phyloP scores from a whole-genome alignment of 2,329 filamentous ascomycete species.

The Ascomycota sp. region DNA sequence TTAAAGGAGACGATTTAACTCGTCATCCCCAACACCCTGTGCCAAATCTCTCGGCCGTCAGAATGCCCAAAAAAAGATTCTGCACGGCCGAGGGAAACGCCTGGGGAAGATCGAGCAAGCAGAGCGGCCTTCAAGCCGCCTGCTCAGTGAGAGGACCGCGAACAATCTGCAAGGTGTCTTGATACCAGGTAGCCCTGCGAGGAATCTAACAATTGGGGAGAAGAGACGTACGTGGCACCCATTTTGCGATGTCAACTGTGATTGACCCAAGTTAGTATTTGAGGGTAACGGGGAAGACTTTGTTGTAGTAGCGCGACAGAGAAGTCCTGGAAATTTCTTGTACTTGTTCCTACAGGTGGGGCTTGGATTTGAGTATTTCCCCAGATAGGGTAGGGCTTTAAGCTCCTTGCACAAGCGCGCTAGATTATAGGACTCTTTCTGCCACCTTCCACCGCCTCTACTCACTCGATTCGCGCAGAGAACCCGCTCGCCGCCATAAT shows the following conservation, averaged over 20 bases:
- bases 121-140: constrained; percentile 14
- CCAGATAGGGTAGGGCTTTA: constrained; percentile 14
- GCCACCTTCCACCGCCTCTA: constrained; percentile 16
- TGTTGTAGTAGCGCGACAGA: not conserved
- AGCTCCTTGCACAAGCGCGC: constrained; percentile 6
- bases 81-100: constrained; percentile 33
- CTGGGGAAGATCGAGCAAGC: constrained; percentile 63
- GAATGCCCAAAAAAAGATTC: constrained; percentile 22
- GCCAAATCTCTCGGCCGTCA: constrained; percentile 35
- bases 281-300: not conserved
- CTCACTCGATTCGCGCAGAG: constrained; percentile 7
- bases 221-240: constrained; percentile 30
- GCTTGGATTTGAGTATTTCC: no score
- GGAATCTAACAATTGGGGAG: constrained; percentile 15
- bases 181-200: constrained; percentile 23
- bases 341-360: not conserved
- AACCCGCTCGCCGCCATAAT: constrained; percentile 8
- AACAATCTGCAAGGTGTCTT: constrained; percentile 42
- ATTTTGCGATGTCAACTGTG: constrained; percentile 18
- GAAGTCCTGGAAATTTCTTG: no score
- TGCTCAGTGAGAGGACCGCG: constrained; percentile 64
- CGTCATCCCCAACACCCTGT: constrained; percentile 65
- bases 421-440: constrained; percentile 8
- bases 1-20: constrained; percentile 46
- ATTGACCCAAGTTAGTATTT: constrained; percentile 16